Evolutionary conservation across 352 stramenopile genomes (phyloP), one percentile per base, ranked within the genome.

Genomic region (Globisporangium okanoganense): DNA sequence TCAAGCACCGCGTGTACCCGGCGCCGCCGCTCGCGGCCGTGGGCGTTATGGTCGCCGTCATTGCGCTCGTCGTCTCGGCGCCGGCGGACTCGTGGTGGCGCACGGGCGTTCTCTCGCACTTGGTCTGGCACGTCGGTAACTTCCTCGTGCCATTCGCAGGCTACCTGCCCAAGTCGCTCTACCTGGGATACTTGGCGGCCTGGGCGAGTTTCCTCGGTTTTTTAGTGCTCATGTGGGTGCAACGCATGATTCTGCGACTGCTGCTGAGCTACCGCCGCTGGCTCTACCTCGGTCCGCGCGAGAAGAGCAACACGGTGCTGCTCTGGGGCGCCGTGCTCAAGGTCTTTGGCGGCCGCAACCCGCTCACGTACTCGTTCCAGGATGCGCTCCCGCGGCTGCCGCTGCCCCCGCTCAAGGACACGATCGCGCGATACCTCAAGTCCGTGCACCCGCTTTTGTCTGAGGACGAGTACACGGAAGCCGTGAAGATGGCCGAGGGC

Each of bases 321-420:
- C 60, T 72, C 29, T 97, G 90, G 90, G 83, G 70, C 5, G 79
- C 72, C 2, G 57, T 92, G 61, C 73, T 96, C 55, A 96, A 96
- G 73, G 56, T 96, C 10, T 72, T 97, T 25, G 74, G 82, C 50
- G 87, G 85, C n/a, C 69, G 62, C 40, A 89, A 90, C 58, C 87
- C 86, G 20, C 69, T 96, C 10, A 96, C 88, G 48, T 97, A 96
- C 69, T 90, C 82, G 56, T 97, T 94, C 64, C 97, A 99, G 69
- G 73, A 85, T 38, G 83, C 90, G 13, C 65, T 99, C 25, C 95
- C 96, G 7, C 78, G 84, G 13, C 78, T 99, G 40, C 97, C 96
- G 10, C 74, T 99, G 58, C 95, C 96, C 1, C 67, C 86, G 27
- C 79, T 99, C 12, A 94, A 97, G 58, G 90, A 98, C 48, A 99